Base-by-base conservation (phyloP, 306 rosid genomes). In the Elaeagnus macrophylla region DNA sequence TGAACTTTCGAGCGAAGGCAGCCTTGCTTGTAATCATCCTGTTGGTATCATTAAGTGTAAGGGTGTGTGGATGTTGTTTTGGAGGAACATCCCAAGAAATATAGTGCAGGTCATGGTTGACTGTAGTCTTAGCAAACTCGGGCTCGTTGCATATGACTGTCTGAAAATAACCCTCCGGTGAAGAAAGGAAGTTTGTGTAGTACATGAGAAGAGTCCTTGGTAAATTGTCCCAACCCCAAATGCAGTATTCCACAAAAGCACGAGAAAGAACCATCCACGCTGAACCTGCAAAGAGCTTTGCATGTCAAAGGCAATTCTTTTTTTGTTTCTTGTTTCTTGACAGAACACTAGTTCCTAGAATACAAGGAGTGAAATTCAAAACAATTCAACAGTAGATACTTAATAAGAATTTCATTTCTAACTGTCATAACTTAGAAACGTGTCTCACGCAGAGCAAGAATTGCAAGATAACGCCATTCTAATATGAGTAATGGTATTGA, bases 191-290 rank as follows among this genome's bases (percentile, higher is more conserved):
- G 67, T 91, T 91, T 1, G 89, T 6, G 74, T 91, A 91, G 82
- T 91, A 91, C 99, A 91, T 87, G 43, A 91, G 93, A 54, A 91
- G 89, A 7, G 86, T 82, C 71, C 96, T 80, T 3, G 99, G 99
- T 14, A 91, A 83, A 70, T 91, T 91, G 50, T 91, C 96, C 99
- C 99, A 91, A 47, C 99, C 99, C 96, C 84, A 82, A 5, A 91
- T 48, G 9, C 81, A 64, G 49, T 74, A 91, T 68, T 91, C 99
- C 14, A 84, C 83, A 19, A 91, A 91, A 15, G 81, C 72, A 13
- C 73, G 87, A 6, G 99, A 87, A 37, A 91, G 62, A 53, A 87
- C 82, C 96, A 78, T 75, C 99, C 99, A 91, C 13, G 99, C 99
- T 2, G 99, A 91, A 60, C 99, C 99, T 91, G 84, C 75, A 65